phyloP scores from a whole-genome alignment of 768 basidiomycete genomes.

The Thelephora ganbajun region DNA sequence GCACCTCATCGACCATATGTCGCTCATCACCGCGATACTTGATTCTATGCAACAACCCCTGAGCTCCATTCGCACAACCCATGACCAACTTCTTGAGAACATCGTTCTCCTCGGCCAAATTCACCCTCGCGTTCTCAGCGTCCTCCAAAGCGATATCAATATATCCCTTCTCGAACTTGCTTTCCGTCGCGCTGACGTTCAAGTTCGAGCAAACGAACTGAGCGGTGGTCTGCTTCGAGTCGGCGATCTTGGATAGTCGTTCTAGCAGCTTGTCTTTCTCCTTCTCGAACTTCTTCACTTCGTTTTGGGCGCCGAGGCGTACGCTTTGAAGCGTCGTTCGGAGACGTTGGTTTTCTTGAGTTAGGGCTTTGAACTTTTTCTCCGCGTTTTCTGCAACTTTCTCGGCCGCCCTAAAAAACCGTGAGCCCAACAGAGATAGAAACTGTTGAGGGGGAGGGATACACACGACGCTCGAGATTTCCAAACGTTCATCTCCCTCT shows the following conservation, averaged over 20 bases:
- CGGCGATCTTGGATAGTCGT: constrained; percentile 59
- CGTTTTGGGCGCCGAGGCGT: constrained; percentile 52
- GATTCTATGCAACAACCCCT: constrained; percentile 35
- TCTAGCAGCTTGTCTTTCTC: constrained; percentile 65
- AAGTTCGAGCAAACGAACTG: constrained; percentile 21
- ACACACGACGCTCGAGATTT: constrained; percentile 64
- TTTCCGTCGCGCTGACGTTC: constrained; percentile 27
- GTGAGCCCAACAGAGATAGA: background rate
- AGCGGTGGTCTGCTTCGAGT: constrained; percentile 42
- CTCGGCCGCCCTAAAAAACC: constrained; percentile 28
- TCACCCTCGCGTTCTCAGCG: constrained; percentile 50
- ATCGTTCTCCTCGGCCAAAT: constrained; percentile 51
- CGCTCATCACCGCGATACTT: constrained; percentile 19
- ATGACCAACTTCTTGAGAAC: constrained; percentile 47
- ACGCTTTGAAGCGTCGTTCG: constrained; percentile 53
- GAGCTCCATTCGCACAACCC: constrained; percentile 50
- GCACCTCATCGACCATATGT: constrained; percentile 32
- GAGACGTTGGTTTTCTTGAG: constrained; percentile 58
- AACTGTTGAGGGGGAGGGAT: background rate
- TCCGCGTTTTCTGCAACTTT: constrained; percentile 50
- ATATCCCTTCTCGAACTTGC: constrained; percentile 22
- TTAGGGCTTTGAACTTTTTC: constrained; percentile 37
- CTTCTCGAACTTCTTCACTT: constrained; percentile 72
- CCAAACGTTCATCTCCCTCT: constrained; percentile 62
- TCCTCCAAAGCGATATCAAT: constrained; percentile 60